phyloP scores from a whole-genome alignment of 164 flowering plant genomes.

The Stephania yunnanensis region DNA sequence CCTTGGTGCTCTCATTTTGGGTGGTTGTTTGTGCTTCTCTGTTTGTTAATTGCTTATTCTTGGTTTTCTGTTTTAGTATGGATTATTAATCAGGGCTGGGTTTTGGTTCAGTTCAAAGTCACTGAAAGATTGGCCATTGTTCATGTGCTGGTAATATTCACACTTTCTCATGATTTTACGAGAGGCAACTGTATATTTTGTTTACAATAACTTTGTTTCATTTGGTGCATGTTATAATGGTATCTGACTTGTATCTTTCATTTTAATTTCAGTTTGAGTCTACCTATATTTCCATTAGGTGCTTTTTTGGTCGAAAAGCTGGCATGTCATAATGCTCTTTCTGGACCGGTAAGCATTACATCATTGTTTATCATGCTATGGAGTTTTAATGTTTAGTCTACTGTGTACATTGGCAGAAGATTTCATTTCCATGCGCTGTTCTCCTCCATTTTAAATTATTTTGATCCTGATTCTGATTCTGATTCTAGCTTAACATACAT shows the following conservation, averaged over 20 bases:
- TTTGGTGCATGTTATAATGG: not conserved
- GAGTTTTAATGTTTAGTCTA: not conserved
- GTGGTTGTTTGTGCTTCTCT: not conserved
- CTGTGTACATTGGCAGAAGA: not conserved
- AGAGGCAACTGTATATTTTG: not conserved
- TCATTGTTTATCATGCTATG: not conserved
- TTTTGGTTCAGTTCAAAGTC: slow-evolving; percentile 92
- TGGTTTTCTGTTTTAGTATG: slow-evolving; percentile 63
- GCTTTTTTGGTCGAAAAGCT: slow-evolving; percentile 76
- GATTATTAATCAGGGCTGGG: slow-evolving; percentile 69
- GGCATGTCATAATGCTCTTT: slow-evolving; percentile 46
- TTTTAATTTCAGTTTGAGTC: slow-evolving; percentile 52
- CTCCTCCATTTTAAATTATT: not conserved
- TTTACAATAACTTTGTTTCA: not conserved
- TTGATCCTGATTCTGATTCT: not conserved
- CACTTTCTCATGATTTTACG: not conserved
- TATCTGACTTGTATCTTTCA: slow-evolving; percentile 8
- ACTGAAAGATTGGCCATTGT: slow-evolving; percentile 90
- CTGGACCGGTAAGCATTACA: slow-evolving; percentile 53
- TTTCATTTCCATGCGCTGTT: not conserved
- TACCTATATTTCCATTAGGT: slow-evolving; percentile 66
- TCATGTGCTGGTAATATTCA: slow-evolving; percentile 83
- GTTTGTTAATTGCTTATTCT: slow-evolving; percentile 4
- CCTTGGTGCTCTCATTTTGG: not conserved
- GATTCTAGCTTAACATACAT: not conserved